Percentiles rank a stretch among this genome's conserved stretches.
Conservation (phyloP, 1,284 basidiomycete species). For the Tausonia pullulans region DNA sequence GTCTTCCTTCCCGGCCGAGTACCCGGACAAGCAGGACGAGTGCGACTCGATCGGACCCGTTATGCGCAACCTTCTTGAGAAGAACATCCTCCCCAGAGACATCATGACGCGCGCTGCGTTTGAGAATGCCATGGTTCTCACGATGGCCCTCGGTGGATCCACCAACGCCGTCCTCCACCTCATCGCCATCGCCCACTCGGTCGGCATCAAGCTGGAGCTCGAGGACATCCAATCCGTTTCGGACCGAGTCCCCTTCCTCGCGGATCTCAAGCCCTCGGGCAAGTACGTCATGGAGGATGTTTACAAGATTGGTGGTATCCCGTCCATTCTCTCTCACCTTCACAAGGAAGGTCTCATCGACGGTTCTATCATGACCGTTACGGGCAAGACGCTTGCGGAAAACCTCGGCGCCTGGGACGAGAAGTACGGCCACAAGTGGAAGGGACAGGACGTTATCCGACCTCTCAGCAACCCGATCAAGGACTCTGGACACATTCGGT, state of each 20-base stretch:
- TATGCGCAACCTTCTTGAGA: conserved; percentile 75
- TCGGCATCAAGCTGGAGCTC: conserved; percentile 73
- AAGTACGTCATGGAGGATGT: conserved; percentile 96
- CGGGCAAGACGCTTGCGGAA: conserved; percentile 83
- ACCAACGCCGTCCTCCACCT: conserved; percentile 90
- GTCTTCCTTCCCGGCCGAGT: conserved; percentile 87
- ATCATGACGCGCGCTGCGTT: conserved; percentile 95
- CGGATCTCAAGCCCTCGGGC: conserved; percentile 88
- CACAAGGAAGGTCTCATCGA: conserved; percentile 79
- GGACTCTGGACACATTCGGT: conserved; percentile 67
- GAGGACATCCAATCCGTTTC: conserved; percentile 88
- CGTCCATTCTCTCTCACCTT: conserved; percentile 57
- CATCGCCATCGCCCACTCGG: conserved; percentile 84
- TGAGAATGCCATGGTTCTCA: conserved; percentile 91
- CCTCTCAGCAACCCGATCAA: conserved; percentile 79
- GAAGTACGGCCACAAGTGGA: conserved; percentile 59
- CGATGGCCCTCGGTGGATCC: conserved; percentile 88
- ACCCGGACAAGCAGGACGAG: conserved; percentile 62
- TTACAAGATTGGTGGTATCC: conserved; percentile 81
- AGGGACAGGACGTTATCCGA: conserved; percentile 69
- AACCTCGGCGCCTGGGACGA: conserved; percentile 64
- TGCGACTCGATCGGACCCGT: conserved; percentile 65
- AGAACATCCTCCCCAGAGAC: conserved; percentile 84
- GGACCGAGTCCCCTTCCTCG: conserved; percentile 83
- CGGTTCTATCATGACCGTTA: conserved; percentile 82